Evolutionary conservation across 2,329 filamentous ascomycete species (phyloP), one percentile per base, ranked within the genome.

Genomic region (Curvularia eragrostidis): DNA sequence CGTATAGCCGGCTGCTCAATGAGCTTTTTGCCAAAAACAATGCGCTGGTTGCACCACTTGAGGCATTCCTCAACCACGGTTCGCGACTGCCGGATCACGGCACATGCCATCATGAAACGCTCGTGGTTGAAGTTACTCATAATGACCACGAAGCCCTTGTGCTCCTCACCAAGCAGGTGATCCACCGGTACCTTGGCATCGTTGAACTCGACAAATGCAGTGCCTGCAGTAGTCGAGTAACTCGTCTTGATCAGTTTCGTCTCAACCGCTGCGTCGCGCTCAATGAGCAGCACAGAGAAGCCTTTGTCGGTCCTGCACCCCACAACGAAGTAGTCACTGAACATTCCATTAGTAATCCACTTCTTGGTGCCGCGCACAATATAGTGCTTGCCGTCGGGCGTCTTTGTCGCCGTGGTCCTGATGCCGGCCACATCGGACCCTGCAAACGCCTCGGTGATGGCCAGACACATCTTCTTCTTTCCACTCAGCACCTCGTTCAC

Each of bases 111-210:
- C 78, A 85, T 89, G 84, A 89, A 92, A 30, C 90, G 85, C 80
- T 93, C 91, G 63, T 95, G 91, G 82, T 95, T 95, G 81, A 96
- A 96, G 80, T 96, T 96, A 78, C 85, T 87, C 72, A 95, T 83
- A 71, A 96, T 91, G 28, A 95, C 90, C 61, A 89, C 85, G 71
- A 96, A 93, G 6, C 92, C 92, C 80, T 94, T 91, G 81, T 95
- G 87, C 78, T 96, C 91, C 72, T 91, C 81, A 60, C 92, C 92
- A 5, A 96, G 81, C 15, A 96, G 80, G 76, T 95, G 88, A 72
- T 87, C 85, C 0, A 87, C 89, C 0, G 92, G 91, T 0, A 96
- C 91, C 80, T 92, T 93, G 76, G 93, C 91, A 65, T 95, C 90
- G 77, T 93, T 90, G 75, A 91, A 94, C 49, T 91, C 91, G 69